These are phyloP conservation scores for Xanthoparmelia taractica DNA, from an alignment of 495 filamentous ascomycete genomes.

Conservation along the genomic window DNA sequence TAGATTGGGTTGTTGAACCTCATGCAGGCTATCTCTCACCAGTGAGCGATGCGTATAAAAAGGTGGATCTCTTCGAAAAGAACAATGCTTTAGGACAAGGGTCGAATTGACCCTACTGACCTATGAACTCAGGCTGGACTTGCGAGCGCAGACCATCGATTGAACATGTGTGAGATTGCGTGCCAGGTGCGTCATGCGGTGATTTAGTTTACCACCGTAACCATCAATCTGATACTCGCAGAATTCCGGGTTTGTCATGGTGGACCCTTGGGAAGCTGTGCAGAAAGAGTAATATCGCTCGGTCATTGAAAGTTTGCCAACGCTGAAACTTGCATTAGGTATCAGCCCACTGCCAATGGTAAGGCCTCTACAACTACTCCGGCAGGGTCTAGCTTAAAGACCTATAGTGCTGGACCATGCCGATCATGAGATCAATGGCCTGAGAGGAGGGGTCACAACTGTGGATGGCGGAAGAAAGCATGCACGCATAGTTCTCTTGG, in stretches of 20 bases:
- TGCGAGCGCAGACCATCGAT: slow-evolving; percentile 50
- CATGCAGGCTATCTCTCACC: slow-evolving; percentile 18
- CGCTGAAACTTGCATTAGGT: not conserved
- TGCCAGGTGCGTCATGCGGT: slow-evolving; percentile 39
- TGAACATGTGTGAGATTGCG: slow-evolving; percentile 70
- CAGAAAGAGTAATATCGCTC: slow-evolving; percentile 46
- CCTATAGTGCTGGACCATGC: slow-evolving; percentile 20
- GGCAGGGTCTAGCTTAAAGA: not conserved
- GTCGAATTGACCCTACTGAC: not conserved
- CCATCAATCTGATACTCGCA: slow-evolving; percentile 25
- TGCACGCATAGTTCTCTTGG: slow-evolving; percentile 19
- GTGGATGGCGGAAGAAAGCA: slow-evolving; percentile 17
- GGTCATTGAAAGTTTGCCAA: not conserved
- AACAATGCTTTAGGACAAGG: not conserved
- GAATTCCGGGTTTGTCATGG: slow-evolving; percentile 72
- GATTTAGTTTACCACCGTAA: not conserved
- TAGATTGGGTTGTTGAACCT: not conserved
- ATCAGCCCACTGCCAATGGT: slow-evolving; percentile 5
- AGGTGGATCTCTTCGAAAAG: slow-evolving; percentile 44
- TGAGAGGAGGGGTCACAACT: slow-evolving; percentile 32
- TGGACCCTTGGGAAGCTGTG: slow-evolving; percentile 71
- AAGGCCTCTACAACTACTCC: not conserved
- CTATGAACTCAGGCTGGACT: slow-evolving; percentile 32
- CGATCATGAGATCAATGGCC: slow-evolving; percentile 37
- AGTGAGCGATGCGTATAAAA: slow-evolving; percentile 22